A percentile compares a stretch with the other conserved stretches of the same genome.
phyloP scores from a whole-genome alignment of 805 yeast genomes.

The Candida incommunis region DNA sequence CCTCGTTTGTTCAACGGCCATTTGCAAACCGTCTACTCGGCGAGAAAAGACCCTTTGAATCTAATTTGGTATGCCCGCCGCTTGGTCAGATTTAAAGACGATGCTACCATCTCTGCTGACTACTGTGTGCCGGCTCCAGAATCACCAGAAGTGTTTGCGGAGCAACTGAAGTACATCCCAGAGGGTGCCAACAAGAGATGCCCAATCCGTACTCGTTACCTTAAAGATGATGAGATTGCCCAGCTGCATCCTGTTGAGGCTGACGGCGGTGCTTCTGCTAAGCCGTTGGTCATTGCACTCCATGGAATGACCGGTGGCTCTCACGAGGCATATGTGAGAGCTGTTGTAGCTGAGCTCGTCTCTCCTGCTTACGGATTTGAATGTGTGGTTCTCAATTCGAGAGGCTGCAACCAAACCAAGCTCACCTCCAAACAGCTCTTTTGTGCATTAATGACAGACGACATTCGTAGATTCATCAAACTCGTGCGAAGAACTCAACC shows the following conservation, averaged over 20 bases:
- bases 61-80: slow-evolving; percentile 67
- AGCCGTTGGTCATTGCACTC: slow-evolving; percentile 48
- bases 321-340: slow-evolving; percentile 62
- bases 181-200: slow-evolving; percentile 21
- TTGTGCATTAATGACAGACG: slow-evolving; percentile 60
- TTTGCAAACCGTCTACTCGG: slow-evolving; percentile 62
- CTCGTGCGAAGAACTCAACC: slow-evolving; percentile 41
- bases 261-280: slow-evolving; percentile 20
- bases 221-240: slow-evolving; percentile 32
- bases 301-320: slow-evolving; percentile 83
- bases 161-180: slow-evolving; percentile 18
- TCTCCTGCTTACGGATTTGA: slow-evolving; percentile 33
- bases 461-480: slow-evolving; percentile 41
- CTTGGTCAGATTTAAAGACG: slow-evolving; percentile 47
- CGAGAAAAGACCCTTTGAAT: slow-evolving; percentile 39
- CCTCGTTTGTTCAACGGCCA: slow-evolving; percentile 61
- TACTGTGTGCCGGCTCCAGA: slow-evolving; percentile 36
- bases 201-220: slow-evolving; percentile 41
- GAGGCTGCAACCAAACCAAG: slow-evolving; percentile 65
- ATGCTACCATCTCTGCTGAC: slow-evolving; percentile 64
- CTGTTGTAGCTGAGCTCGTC: slow-evolving; percentile 28
- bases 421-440: slow-evolving; percentile 58
- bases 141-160: slow-evolving; percentile 21
- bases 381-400: slow-evolving; percentile 50
- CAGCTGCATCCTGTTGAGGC: slow-evolving; percentile 10